A percentile compares a stretch with the other conserved stretches of the same genome.
Conservation (phyloP, 306 rosid genomes). For the Dryas alaskensis region DNA sequence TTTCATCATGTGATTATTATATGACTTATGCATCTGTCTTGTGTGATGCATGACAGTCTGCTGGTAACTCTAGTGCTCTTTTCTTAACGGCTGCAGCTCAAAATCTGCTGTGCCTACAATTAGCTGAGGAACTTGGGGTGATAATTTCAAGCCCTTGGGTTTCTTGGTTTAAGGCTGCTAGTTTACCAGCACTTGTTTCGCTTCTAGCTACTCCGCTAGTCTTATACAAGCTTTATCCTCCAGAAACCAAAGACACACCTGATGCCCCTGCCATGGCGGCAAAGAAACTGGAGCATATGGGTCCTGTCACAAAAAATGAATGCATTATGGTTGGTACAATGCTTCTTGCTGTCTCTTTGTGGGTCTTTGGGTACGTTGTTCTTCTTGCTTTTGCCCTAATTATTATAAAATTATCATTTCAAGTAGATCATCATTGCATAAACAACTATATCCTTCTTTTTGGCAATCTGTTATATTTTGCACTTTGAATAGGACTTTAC, state of each 20-base stretch:
- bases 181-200: constrained; percentile 67
- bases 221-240: constrained; percentile 80
- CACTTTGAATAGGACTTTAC: neutral
- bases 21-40: constrained; percentile 43
- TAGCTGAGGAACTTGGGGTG: constrained; percentile 89
- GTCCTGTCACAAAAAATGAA: constrained; percentile 69
- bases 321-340: constrained; percentile 86
- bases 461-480: neutral
- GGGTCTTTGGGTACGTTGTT: constrained; percentile 84
- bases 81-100: constrained; percentile 99
- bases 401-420: neutral
- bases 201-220: constrained; percentile 79
- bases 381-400: neutral
- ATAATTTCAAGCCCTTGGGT: constrained; percentile 77
- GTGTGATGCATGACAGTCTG: constrained; percentile 62
- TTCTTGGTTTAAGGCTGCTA: constrained; percentile 87
- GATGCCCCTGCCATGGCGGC: constrained; percentile 93
- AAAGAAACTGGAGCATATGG: constrained; percentile 76
- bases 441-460: neutral
- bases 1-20: constrained; percentile 21
- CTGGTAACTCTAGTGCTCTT: constrained; percentile 97
- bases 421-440: neutral
- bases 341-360: constrained; percentile 89
- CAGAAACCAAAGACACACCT: constrained; percentile 91
- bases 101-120: constrained; percentile 76